Base-by-base conservation (phyloP, 495 filamentous ascomycete genomes). In the Parathielavia hyrcaniae region DNA sequence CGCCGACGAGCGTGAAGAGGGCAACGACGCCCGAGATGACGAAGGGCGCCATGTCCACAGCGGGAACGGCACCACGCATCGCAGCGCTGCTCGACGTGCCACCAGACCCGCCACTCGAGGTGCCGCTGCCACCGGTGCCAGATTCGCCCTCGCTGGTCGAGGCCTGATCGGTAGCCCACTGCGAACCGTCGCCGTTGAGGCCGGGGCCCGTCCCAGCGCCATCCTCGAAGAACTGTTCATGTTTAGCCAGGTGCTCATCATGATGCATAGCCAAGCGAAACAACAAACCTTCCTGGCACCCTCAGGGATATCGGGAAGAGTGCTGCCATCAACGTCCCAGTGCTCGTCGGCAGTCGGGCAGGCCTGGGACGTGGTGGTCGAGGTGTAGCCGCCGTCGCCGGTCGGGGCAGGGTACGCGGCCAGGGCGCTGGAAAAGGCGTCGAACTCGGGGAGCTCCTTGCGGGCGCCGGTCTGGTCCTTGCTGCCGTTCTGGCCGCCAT, bases 351-450 rank as follows among this genome's bases (percentile, higher is more conserved):
- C 68, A 22, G 74, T 64, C 2, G 93, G 93, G 80, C 93, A 98
- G n/a, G 71, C 67, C 61, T 73, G 80, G 35, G 84, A 72, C 41
- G 79, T 74, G 56, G 86, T 83, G 57, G 76, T 85, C 57, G 78
- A 65, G 73, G 87, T 88, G 79, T 86, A 90, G 50, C 87, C 86
- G 63, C 89, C 93, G 65, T 89, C 77, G 57, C 87, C 92, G 20
- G 66, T 69, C 34, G 91, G 91, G 70, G 82, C 78, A 30, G 78
- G 64, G 63, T 83, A 86, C 39, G 78, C 77, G 13, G 71, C 64
- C 62, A 91, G 81, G 58, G 87, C 87, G 16, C 71, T 70, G 73
- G 83, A 76, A 55, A 97, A 82, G 62, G 79, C 76, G 38, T 71
- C 65, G 75, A 86, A 98, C 48, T 77, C 65, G 55, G 41, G 9